Evolutionary conservation across 805 yeast genomes (phyloP), one percentile per base, ranked within the genome.

Genomic region (Candida ulmi): DNA sequence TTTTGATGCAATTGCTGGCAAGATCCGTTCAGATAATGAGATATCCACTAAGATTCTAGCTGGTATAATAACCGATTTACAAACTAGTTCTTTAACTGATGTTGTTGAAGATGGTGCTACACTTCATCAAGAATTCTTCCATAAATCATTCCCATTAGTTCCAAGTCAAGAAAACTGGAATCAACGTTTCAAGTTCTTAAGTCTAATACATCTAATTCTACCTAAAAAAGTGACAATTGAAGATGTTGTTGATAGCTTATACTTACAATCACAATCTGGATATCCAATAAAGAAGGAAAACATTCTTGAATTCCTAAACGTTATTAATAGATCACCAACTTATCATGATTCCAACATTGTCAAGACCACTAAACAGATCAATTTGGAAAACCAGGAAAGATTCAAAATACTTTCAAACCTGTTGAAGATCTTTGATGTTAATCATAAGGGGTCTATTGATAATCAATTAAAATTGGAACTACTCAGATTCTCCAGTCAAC

Each of bases 401-500:
- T 26, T 26, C 15, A 11, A 26, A 26, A 5, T n/a, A 6, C 5
- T 26, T 11, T 12, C 29, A n/a, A 37, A 30, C 11, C 40, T 54
- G 1, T 18, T 50, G 26, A 39, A 45, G 21, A 8, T 43, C 2
- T 31, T 42, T 21, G 40, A 38, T 8, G 41, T 48, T 3, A 40
- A 44, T 13, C n/a, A 44, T 18, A 36, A 45, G n/a, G 36, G 27
- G 1, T 17, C 34, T 2, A n/a, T 54, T 2, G 37, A 46, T 12
- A 50, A 46, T 34, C 46, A 43, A 1, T 30, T 48, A 1, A 21
- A 44, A 5, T 21, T 54, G 19, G 36, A 37, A 2, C 27, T 54
- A 3, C 31, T 54, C 33, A 49, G 47, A 27, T 32, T 52, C 4
- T 39, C 44, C 7, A 51, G 56, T 1, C 56, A 52, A 30, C 55